A percentile compares a stretch with the other conserved stretches of the same genome.
Conservation (phyloP, 1,284 basidiomycete species). For the Trichosporon coremiiforme region DNA sequence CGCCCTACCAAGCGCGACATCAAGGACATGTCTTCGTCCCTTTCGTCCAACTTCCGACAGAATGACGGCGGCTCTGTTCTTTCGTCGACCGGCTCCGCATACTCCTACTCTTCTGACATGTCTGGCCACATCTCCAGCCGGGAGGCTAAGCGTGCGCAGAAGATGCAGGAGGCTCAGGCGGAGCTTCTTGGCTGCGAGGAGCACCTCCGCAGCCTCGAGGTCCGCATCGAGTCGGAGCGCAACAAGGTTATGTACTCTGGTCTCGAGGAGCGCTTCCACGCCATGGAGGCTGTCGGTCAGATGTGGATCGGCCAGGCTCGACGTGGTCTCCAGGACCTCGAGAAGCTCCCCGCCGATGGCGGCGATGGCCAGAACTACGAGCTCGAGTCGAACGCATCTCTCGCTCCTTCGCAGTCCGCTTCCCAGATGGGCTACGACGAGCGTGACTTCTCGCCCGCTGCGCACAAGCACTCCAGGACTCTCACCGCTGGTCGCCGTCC, state of each 20-base stretch:
- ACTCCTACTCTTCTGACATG: constrained; percentile 40
- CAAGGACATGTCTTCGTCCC: constrained; percentile 42
- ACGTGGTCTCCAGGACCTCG: constrained; percentile 52
- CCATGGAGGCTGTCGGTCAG: constrained; percentile 55
- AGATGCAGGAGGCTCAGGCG: constrained; percentile 55
- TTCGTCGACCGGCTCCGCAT: constrained; percentile 39
- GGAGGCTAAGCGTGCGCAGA: constrained; percentile 50
- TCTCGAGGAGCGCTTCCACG: constrained; percentile 54
- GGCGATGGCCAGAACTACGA: constrained; percentile 53
- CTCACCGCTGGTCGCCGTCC: constrained; percentile 25
- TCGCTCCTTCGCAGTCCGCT: constrained; percentile 57
- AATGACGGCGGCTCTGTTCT: constrained; percentile 25
- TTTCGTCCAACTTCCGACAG: constrained; percentile 19
- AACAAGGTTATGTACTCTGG: constrained; percentile 56
- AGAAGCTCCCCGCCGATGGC: constrained; percentile 37
- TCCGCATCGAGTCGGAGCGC: constrained; percentile 54
- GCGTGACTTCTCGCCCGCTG: constrained; percentile 9
- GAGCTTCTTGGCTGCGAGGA: constrained; percentile 57
- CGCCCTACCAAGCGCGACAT: constrained; percentile 53
- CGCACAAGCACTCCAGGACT: constrained; percentile 4
- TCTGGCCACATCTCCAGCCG: constrained; percentile 38
- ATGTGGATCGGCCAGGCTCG: constrained; percentile 56
- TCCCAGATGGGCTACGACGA: constrained; percentile 55
- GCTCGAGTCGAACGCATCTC: constrained; percentile 55
- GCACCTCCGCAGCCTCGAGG: constrained; percentile 52